Percentiles rank a stretch among this genome's conserved stretches.
Evolutionary conservation across 148 eudicot genomes (phyloP).

Genomic region (Amaranthus hypochondriacus): DNA sequence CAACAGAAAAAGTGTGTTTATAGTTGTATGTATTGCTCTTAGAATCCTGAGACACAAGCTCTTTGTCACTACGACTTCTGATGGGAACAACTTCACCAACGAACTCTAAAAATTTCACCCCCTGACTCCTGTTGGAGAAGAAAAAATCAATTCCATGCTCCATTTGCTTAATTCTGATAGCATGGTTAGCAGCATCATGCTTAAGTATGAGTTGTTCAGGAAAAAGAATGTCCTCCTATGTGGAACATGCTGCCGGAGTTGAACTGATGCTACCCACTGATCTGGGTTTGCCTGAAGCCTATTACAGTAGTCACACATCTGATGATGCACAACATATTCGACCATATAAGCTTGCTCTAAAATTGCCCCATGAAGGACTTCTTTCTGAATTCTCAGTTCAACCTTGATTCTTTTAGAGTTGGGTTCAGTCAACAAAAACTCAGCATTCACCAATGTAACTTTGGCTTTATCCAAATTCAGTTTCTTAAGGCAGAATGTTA

Average conservation of each 20-base stretch:
- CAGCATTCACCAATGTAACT: constrained; percentile 40
- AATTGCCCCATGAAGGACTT: constrained; percentile 54
- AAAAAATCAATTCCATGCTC: constrained; percentile 65
- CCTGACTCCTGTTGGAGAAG: constrained; percentile 60
- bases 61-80: constrained; percentile 39
- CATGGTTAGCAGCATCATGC: constrained; percentile 47
- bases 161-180: constrained; percentile 47
- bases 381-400: constrained; percentile 38
- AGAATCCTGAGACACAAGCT: constrained; percentile 54
- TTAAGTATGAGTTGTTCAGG: constrained; percentile 52
- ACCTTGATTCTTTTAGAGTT: constrained; percentile 50
- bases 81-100: constrained; percentile 56
- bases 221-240: constrained; percentile 69
- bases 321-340: constrained; percentile 56
- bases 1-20: constrained; percentile 64
- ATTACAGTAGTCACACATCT: constrained; percentile 62
- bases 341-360: constrained; percentile 57
- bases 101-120: constrained; percentile 59
- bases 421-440: constrained; percentile 43
- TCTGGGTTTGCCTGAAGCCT: constrained; percentile 66
- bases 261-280: constrained; percentile 73
- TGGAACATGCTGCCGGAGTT: constrained; percentile 62
- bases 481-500: constrained; percentile 58
- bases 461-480: constrained; percentile 43
- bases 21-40: constrained; percentile 63